Evolutionary conservation across 768 basidiomycete genomes (phyloP).

Genomic region (Boletus rubescentipes): DNA sequence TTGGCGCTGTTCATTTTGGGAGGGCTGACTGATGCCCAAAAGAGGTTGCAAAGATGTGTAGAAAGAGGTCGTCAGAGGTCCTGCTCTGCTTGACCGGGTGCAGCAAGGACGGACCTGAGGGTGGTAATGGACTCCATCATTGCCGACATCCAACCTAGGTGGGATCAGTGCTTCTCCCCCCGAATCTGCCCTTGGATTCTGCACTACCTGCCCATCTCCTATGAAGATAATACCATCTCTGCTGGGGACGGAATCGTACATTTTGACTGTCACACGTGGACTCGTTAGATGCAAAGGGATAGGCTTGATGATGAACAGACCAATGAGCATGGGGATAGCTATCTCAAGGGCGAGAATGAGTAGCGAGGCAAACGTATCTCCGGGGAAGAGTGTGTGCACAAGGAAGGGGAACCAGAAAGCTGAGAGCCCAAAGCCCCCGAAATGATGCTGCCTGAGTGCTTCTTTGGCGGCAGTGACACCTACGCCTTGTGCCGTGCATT

Average conservation of each 20-base stretch:
- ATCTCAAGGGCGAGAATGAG: conserved; percentile 77
- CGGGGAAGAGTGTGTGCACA: conserved; percentile 69
- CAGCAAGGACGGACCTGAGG: too few species aligned
- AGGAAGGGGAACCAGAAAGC: conserved; percentile 87
- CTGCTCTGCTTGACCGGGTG: too few species aligned
- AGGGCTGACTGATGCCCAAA: too few species aligned
- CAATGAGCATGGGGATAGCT: conserved; percentile 75
- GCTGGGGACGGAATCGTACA: conserved; percentile 18
- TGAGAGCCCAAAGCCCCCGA: conserved; percentile 86
- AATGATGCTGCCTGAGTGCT: too few species aligned
- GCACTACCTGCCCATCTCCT: conserved; percentile 15
- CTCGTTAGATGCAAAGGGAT: conserved; percentile 55
- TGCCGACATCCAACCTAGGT: too few species aligned
- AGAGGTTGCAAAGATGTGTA: too few species aligned
- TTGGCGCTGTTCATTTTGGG: too few species aligned
- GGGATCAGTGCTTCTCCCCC: conserved; percentile 13
- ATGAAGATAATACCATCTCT: conserved; percentile 24
- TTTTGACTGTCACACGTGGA: conserved; percentile 2
- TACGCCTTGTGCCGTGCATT: neutral
- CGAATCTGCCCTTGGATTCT: conserved; percentile 13
- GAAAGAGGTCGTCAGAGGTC: too few species aligned
- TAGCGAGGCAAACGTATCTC: conserved; percentile 76
- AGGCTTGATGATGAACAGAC: conserved; percentile 67
- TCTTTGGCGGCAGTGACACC: neutral
- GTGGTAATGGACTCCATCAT: too few species aligned